A percentile compares a stretch with the other conserved stretches of the same genome.
Conservation (phyloP, 371 early-diverging fungal species). For the Dichotomocladium elegans region DNA sequence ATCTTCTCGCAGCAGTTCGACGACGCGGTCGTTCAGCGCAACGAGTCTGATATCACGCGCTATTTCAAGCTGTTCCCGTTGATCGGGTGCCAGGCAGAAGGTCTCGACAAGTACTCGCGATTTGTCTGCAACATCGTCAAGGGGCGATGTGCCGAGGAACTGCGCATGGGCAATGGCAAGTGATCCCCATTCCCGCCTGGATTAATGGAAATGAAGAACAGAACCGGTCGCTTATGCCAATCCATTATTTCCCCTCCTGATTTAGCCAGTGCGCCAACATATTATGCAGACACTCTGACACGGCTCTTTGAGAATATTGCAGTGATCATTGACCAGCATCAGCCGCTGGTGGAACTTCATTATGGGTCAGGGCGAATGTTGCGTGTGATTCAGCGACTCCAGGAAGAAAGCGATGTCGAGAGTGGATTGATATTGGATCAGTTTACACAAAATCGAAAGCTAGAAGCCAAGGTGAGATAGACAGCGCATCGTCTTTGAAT, state of each 20-base stretch:
- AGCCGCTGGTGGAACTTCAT: constrained; percentile 72
- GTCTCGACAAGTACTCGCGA: constrained; percentile 81
- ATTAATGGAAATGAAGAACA: neutral
- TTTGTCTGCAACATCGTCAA: constrained; percentile 79
- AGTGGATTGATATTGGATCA: constrained; percentile 71
- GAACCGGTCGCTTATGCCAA: no score
- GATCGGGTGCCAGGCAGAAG: constrained; percentile 75
- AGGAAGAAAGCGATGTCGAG: constrained; percentile 83
- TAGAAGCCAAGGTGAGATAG: constrained; percentile 33
- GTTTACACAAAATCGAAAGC: constrained; percentile 48
- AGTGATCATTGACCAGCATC: constrained; percentile 78
- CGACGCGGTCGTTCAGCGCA: constrained; percentile 61
- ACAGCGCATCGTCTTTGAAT: no score
- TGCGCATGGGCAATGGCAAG: constrained; percentile 43
- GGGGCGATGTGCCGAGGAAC: constrained; percentile 64
- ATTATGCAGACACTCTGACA: constrained; percentile 73
- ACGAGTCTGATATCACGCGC: constrained; percentile 74
- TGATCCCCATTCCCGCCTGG: constrained; percentile 1
- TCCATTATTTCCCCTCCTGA: no score
- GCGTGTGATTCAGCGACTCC: constrained; percentile 79
- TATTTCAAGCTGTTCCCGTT: constrained; percentile 89
- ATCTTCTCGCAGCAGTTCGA: constrained; percentile 80
- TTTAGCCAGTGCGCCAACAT: constrained; percentile 24
- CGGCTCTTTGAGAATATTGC: constrained; percentile 87
- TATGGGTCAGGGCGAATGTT: constrained; percentile 88